Evolutionary conservation across 2,329 filamentous ascomycete species (phyloP), one percentile per base, ranked within the genome.

Genomic region (Colletotrichum kahawae): DNA sequence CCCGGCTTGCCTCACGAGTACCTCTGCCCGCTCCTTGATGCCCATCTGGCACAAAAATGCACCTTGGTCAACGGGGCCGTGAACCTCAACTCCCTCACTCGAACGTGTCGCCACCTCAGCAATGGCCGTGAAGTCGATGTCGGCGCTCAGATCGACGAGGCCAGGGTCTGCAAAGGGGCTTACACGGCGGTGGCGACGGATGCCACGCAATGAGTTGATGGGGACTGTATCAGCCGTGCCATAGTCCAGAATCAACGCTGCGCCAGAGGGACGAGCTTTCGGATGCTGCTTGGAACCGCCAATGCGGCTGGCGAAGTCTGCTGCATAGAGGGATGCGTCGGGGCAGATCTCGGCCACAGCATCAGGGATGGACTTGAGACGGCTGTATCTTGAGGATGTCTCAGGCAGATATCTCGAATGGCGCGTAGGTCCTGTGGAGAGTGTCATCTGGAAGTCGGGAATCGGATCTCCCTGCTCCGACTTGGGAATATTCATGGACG

Each of bases 161-260:
- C 97, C 97, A 0, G 97, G 94, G 7, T 91, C 88, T 1, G 90
- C 89, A 80, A 99, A 95, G 5, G 97, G 95, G 27, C 92, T 95
- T 60, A 98, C 94, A 29, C 90, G 89, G 29, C 88, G 87, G 85
- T 99, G 97, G 16, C 89, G 87, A 43, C 92, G 91, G 83, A 99
- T 98, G 27, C 97, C 97, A 36, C 97, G 94, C 27, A 99, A 90
- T 0, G 95, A 97, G 88, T 98, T 98, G 75, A 94, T 88, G 4
- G 97, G 97, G 64, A 99, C 92, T 0, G 88, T 94, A 79, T 92
- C 88, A 4, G 92, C 84, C 6, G 96, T 94, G 21, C 97, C 97
- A 85, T 99, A 99, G 86, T 99, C 97, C 60, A 99, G 92, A 79
- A 99, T 95, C n/a, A 99, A 88, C 1, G 96, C 97, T 10, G 96